Conservation (phyloP, 179 eudicot genomes). For the Camellia oleifera region DNA sequence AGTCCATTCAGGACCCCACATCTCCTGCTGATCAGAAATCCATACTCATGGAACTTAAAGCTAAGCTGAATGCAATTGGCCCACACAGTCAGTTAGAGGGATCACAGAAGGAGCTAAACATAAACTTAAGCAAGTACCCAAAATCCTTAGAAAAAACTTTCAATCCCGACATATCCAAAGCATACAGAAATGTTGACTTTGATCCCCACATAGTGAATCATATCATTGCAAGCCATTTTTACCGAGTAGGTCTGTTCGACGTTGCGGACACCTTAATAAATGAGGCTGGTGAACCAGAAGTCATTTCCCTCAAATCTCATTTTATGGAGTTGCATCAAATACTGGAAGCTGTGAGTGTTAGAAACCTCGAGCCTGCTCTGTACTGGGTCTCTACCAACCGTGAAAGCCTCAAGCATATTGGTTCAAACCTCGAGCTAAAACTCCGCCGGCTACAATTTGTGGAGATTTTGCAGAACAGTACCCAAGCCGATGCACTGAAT, state of each 20-base stretch:
- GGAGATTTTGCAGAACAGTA: conserved; percentile 55
- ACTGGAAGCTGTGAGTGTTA: conserved; percentile 62
- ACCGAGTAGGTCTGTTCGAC: conserved; percentile 69
- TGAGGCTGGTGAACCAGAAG: conserved; percentile 61
- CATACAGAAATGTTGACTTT: conserved; percentile 63
- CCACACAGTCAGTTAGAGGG: conserved; percentile 47
- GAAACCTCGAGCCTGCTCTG: conserved; percentile 75
- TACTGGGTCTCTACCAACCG: conserved; percentile 61
- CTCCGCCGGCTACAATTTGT: conserved; percentile 69
- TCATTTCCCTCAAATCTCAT: conserved; percentile 45
- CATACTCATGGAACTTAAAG: conserved; percentile 51
- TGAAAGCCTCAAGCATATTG: conserved; percentile 54
- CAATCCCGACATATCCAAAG: conserved; percentile 72
- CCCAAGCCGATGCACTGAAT: conserved; percentile 58
- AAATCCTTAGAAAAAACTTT: conserved; percentile 64
- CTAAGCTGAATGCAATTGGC: conserved; percentile 50
- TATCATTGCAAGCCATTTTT: conserved; percentile 67
- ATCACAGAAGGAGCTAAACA: conserved; percentile 61
- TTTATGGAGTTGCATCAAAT: conserved; percentile 72
- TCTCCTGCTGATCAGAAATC: conserved; percentile 39
- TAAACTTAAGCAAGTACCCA: conserved; percentile 48
- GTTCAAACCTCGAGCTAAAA: conserved; percentile 72
- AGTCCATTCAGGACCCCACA: conserved; percentile 36
- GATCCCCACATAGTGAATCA: conserved; percentile 54
- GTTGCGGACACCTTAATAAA: conserved; percentile 47